These are phyloP conservation scores for Rubus idaeus DNA, from an alignment of 306 rosid species.

Conservation along the genomic window DNA sequence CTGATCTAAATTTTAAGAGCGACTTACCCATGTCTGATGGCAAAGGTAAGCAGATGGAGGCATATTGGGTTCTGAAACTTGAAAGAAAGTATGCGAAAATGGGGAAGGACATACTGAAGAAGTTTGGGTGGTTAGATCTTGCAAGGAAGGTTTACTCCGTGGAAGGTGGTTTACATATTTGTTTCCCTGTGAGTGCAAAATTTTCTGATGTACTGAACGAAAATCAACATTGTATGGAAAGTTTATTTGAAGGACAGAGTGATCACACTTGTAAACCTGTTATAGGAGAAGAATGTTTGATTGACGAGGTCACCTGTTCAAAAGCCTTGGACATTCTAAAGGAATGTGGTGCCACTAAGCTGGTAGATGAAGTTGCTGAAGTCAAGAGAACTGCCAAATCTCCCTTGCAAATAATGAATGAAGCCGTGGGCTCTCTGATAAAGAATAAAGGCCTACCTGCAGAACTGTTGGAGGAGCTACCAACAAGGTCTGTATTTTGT, in stretches of 20 bases:
- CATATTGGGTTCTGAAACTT: conserved; percentile 61
- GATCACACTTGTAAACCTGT: conserved; percentile 36
- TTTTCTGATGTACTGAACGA: conserved; percentile 44
- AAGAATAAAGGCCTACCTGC: conserved; percentile 55
- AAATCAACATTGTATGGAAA: conserved; percentile 36
- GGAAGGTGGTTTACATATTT: conserved; percentile 62
- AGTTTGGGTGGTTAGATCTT: conserved; percentile 86
- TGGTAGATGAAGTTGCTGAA: conserved; percentile 62
- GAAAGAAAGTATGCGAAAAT: conserved; percentile 70
- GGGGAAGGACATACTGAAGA: conserved; percentile 85
- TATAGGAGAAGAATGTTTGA: conserved; percentile 28
- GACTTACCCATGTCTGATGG: conserved; percentile 29
- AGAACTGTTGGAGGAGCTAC: conserved; percentile 73
- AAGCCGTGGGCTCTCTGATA: conserved; percentile 59
- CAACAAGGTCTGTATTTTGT: conserved; percentile 61
- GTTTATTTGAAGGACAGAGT: conserved; percentile 37
- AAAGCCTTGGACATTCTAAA: conserved; percentile 58
- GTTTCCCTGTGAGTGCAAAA: conserved; percentile 63
- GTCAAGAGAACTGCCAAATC: conserved; percentile 54
- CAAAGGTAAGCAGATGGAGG: conserved; percentile 28
- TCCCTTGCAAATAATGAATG: conserved; percentile 70
- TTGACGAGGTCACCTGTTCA: conserved; percentile 40
- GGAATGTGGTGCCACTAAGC: conserved; percentile 51
- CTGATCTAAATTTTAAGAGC: conserved; percentile 30
- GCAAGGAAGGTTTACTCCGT: conserved; percentile 64